Conservation (phyloP, 1,139 yeast species). For the Torulaspora globosa region DNA sequence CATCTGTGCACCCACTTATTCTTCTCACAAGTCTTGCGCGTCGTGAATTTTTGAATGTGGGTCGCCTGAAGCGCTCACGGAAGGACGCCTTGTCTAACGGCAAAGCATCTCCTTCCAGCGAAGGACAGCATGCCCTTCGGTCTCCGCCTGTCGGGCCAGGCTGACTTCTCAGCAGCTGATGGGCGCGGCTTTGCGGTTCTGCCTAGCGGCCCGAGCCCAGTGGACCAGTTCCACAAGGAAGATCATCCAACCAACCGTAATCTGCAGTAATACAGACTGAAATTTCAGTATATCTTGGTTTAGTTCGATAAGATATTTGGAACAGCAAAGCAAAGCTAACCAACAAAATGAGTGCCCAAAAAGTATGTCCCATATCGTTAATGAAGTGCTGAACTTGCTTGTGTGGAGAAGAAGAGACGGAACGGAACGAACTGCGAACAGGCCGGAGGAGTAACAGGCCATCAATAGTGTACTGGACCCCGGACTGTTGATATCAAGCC, state of each 20-base stretch:
- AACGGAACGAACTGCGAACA: not conserved
- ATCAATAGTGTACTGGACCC: not conserved
- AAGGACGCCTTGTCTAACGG: not conserved
- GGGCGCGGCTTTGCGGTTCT: not conserved
- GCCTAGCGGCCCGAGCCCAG: not conserved
- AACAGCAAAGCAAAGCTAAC: slow-evolving; percentile 20
- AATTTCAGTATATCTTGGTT: slow-evolving; percentile 4
- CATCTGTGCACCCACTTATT: not conserved
- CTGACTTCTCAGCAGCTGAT: not conserved
- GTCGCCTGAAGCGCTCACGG: no score
- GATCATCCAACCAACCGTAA: not conserved
- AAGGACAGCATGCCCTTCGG: not conserved
- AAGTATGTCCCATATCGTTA: slow-evolving; percentile 25
- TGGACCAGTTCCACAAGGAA: not conserved
- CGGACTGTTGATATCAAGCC: no score
- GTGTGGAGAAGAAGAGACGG: not conserved
- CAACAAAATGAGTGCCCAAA: slow-evolving; percentile 38
- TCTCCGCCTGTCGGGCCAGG: not conserved
- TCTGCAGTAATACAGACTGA: slow-evolving; percentile 1
- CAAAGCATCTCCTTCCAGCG: not conserved
- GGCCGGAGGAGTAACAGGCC: not conserved
- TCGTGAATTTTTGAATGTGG: not conserved
- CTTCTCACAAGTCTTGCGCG: not conserved
- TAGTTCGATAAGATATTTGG: slow-evolving; percentile 5
- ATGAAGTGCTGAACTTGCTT: not conserved